Percentiles rank a stretch among this genome's conserved stretches.
Evolutionary conservation across 2,329 filamentous ascomycete species (phyloP).

Genomic region (Penicillium hesseltinei): DNA sequence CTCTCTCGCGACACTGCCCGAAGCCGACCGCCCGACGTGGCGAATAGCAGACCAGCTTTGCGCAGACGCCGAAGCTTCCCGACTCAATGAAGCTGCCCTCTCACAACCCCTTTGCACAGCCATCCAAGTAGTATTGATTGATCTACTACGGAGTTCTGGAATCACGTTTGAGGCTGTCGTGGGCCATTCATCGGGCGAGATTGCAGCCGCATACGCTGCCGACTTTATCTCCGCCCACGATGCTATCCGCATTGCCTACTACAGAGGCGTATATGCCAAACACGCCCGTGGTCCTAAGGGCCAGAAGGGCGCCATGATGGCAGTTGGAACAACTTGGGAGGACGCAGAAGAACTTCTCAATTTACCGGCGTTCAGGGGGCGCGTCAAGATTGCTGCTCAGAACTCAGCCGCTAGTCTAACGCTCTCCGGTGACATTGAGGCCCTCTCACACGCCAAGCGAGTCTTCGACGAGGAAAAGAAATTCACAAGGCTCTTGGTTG

Average conservation of each 20-base stretch:
- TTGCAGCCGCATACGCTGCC: constrained; percentile 23
- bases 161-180: constrained; percentile 14
- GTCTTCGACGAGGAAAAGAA: constrained; percentile 21
- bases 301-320: constrained; percentile 26
- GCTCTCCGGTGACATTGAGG: constrained; percentile 33
- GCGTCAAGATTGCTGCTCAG: constrained; percentile 36
- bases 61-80: background rate
- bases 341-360: constrained; percentile 11
- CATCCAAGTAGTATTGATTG: constrained; percentile 8
- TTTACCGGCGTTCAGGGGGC: constrained; percentile 4
- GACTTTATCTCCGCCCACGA: constrained; percentile 11
- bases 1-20: constrained; percentile 4
- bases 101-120: constrained; percentile 15
- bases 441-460: constrained; percentile 21
- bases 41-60: background rate
- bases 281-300: background rate
- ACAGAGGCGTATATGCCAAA: constrained; percentile 9
- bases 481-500: background rate
- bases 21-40: constrained; percentile 12
- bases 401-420: constrained; percentile 42
- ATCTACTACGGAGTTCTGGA: constrained; percentile 11
- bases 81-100: constrained; percentile 3
- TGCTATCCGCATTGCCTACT: constrained; percentile 19
- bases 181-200: constrained; percentile 25
- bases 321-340: constrained; percentile 17